phyloP scores from a whole-genome alignment of 129 eudicot genomes.

The Solidago caesia region DNA sequence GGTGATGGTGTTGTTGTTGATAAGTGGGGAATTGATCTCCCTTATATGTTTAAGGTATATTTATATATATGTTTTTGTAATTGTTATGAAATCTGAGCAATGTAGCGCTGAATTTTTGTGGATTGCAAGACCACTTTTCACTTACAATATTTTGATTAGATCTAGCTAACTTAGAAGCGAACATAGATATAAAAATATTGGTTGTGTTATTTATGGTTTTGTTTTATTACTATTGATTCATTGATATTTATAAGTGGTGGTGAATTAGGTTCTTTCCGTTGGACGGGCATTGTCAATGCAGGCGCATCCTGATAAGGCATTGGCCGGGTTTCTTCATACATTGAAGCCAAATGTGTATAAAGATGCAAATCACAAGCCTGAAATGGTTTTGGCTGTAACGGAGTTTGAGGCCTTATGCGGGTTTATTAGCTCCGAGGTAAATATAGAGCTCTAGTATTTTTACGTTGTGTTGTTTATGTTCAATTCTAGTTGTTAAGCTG shows the following conservation, averaged over 20 bases:
- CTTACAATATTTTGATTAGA: not conserved
- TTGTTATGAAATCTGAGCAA: not conserved
- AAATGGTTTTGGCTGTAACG: slow-evolving; percentile 91
- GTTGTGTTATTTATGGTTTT: not conserved
- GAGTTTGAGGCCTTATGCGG: slow-evolving; percentile 95
- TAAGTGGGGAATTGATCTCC: slow-evolving; percentile 76
- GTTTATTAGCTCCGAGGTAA: slow-evolving; percentile 68
- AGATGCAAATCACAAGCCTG: slow-evolving; percentile 95
- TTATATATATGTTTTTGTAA: slow-evolving; percentile 7
- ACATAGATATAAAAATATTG: not conserved
- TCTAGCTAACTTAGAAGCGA: too few relatives aligned
- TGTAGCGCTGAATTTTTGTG: slow-evolving; percentile 8
- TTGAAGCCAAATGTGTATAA: slow-evolving; percentile 63
- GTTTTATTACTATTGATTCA: slow-evolving; percentile 6
- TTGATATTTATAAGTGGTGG: not conserved
- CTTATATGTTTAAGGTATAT: slow-evolving; percentile 83
- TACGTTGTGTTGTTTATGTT: slow-evolving; percentile 6
- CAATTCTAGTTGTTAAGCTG: not conserved
- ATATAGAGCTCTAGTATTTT: not conserved
- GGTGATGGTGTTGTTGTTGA: slow-evolving; percentile 59
- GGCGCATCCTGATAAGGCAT: slow-evolving; percentile 84
- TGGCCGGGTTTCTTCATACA: slow-evolving; percentile 62
- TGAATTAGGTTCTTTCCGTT: slow-evolving; percentile 79
- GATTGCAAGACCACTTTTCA: not conserved
- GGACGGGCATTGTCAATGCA: slow-evolving; percentile 86